These are phyloP conservation scores for Epichloe brachyelytri DNA, from an alignment of 2,329 filamentous ascomycete genomes.

Conservation along the genomic window DNA sequence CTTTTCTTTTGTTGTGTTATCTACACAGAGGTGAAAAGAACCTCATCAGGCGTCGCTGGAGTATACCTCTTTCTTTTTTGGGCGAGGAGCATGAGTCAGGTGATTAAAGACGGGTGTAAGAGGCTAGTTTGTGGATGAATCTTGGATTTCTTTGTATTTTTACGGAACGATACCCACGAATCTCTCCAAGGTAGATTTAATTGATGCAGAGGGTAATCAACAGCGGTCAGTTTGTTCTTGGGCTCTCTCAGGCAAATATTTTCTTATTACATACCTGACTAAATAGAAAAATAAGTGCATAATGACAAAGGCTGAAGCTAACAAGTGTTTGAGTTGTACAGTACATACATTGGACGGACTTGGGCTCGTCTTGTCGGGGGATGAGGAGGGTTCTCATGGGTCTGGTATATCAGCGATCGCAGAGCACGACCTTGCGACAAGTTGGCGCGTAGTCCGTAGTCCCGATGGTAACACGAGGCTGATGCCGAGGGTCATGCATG, in stretches of 20 bases:
- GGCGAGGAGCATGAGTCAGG: neutral
- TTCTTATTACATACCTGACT: no score
- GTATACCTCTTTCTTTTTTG: neutral
- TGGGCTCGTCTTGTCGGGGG: no score
- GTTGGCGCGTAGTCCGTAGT: neutral
- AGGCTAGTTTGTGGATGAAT: neutral
- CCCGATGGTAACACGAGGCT: neutral
- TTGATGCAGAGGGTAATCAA: neutral
- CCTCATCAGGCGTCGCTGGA: constrained; percentile 3
- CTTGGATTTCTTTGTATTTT: constrained; percentile 5
- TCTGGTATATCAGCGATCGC: no score
- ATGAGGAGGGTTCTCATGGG: no score
- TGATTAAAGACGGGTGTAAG: neutral
- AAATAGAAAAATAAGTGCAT: no score
- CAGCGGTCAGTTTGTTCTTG: neutral
- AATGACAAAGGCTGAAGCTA: no score
- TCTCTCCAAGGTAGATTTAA: neutral
- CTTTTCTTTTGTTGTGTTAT: neutral
- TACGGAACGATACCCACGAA: constrained; percentile 7
- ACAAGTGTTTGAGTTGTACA: no score
- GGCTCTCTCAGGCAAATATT: no score
- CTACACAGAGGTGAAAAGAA: neutral
- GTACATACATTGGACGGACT: no score
- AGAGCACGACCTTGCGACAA: neutral
- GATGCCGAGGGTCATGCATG: neutral